Base-by-base conservation (phyloP, 2,329 filamentous ascomycete species). In the Verruconis gallopava region DNA sequence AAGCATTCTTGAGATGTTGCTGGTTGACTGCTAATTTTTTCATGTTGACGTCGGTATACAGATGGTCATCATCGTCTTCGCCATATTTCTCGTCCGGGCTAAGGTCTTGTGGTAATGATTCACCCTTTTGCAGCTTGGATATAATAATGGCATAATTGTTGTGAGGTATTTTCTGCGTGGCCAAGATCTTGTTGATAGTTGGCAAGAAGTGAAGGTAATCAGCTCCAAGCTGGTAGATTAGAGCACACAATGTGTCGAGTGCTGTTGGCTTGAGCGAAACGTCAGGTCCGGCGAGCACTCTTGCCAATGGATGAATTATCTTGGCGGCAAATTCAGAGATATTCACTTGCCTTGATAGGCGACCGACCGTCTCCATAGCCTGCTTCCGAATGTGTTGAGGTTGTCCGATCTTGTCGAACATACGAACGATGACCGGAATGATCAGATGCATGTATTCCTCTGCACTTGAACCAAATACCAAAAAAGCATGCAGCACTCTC, bases 401-500 rank as follows among this genome's bases (percentile, higher is more conserved):
- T 48, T 93, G 84, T 9, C 81, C 79, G 21, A 81, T 75, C 55
- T 85, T 93, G 58, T 98, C 89, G 54, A 98, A 96, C 38, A 94
- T 82, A 35, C 82, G 79, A 5, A 98, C 88, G 53, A 98, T 86
- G 25, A 93, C 85, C 0, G 91, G 91, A 40, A 98, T 85, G 50
- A 99, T 96, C 40, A 98, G 71, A 58, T 98, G 91, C 91, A 98
- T 98, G 59, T 98, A 98, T 58, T 98, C 91, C 58, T 98, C 91
- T 9, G 83, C 84, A 54, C 88, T 96, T 0, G 88, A 81, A 1
- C 93, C 93, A 57, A 98, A 98, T 1, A 98, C 84, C 20, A 98
- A 66, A 60, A 99, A 94, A 0, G 89, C 88, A 56, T 96, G 91
- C 18, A 99, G 69, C 3, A 98, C 88, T 51, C 81, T 81, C 57